Evolutionary conservation across 73 alveolate genomes (phyloP), one percentile per base, ranked within the genome.

Genomic region (Paramecium caudatum): DNA sequence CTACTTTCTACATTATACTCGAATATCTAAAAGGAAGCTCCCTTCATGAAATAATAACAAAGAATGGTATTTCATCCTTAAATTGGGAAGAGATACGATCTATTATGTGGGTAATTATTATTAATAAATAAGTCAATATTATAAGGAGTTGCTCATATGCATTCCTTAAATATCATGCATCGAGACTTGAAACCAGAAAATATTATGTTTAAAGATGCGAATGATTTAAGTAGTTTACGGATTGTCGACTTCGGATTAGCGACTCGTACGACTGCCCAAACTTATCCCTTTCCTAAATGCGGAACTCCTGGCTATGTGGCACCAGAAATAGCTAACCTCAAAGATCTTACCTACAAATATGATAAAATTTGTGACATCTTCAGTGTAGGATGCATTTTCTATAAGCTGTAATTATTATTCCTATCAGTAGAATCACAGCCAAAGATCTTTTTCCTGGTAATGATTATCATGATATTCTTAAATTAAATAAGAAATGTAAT

Each of bases 141-240:
- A 21, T 90, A 74, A 45, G 98, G 97, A 30, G 90, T 96, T 3
- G 96, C 93, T 17, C 92, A 97, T 70, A 91, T 95, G 48, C 98
- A 97, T 81, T 82, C 94, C 5, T 74, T 83, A 48, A 91, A 92
- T 46, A 96, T 97, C 9, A 95, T 98, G 46, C 99, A 98, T 81
- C 85, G 99, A 93, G 99, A 98, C 92, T 91, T 98, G 16, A 98
- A 98, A 90, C 95, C 97, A 25, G 99, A 98, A 65, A 98, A 98
- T 92, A 95, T 98, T 27, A 93, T 98, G 90, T 93, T 97, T 48
- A 80, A 78, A 61, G 37, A 47, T 55, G 23, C 47, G 16, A 47
- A 47, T 3, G 92, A 70, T 7, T 27, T 84, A 1, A 46, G 86
- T 55, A 48, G 45, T 36, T 45, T 83, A 32, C 47, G 74, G 10